phyloP scores from a whole-genome alignment of 306 rosid genomes.

The Mucuna pruriens region DNA sequence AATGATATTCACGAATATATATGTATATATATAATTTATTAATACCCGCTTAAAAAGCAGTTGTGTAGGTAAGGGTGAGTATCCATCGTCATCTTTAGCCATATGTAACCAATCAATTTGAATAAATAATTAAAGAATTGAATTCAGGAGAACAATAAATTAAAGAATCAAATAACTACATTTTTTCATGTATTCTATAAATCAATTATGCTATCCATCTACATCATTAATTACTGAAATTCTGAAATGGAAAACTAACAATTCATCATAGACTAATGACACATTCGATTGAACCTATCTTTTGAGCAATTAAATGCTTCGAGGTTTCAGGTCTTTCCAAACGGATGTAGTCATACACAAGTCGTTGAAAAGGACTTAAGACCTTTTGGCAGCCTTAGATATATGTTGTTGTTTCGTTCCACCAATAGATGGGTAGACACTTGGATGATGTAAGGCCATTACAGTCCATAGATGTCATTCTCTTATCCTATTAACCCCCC shows the following conservation, averaged over 20 bases:
- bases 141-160: too few species aligned
- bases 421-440: constrained; percentile 34
- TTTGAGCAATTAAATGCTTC: background rate
- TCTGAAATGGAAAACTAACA: background rate
- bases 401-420: constrained; percentile 55
- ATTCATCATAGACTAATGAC: background rate
- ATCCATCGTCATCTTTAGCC: too few species aligned
- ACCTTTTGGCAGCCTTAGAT: constrained; percentile 51
- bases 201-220: background rate
- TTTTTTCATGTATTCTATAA: background rate
- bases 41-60: too few species aligned
- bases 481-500: constrained; percentile 58
- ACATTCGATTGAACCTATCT: background rate
- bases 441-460: constrained; percentile 50
- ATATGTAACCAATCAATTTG: too few species aligned
- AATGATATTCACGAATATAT: too few species aligned
- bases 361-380: constrained; percentile 40
- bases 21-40: too few species aligned
- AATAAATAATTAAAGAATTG: too few species aligned
- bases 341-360: constrained; percentile 76
- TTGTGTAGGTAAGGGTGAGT: too few species aligned
- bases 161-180: background rate
- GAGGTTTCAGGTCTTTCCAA: constrained; percentile 56
- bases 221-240: background rate
- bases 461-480: constrained; percentile 73